A percentile compares a stretch with the other conserved stretches of the same genome.
Evolutionary conservation across 257 asterid species (phyloP).

Genomic region (Avicennia marina): DNA sequence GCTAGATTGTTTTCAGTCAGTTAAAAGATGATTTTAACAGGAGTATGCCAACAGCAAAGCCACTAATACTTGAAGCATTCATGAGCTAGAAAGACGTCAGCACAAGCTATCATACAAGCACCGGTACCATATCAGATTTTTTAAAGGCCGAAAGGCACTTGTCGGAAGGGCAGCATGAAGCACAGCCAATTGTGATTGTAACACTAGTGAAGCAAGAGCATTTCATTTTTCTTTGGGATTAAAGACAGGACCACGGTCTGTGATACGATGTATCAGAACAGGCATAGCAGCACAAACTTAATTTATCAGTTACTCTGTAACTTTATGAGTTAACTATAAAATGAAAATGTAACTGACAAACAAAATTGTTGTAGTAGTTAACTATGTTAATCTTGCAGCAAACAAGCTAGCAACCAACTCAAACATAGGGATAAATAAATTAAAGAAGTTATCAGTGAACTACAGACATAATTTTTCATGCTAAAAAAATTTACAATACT

Average conservation of each 20-base stretch:
- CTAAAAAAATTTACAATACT: conserved; percentile 6
- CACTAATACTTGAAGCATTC: conserved; percentile 6
- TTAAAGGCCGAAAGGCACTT: conserved; percentile 18
- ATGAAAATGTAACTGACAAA: conserved; percentile 7
- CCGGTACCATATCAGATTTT: conserved; percentile 9
- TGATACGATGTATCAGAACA: conserved; percentile 6
- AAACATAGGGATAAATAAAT: neutral
- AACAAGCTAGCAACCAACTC: conserved; percentile 13
- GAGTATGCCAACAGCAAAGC: neutral
- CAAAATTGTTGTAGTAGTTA: conserved; percentile 7
- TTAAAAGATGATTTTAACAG: no score
- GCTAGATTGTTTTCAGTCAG: no score
- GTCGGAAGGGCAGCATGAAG: conserved; percentile 24
- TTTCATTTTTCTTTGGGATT: conserved; percentile 1
- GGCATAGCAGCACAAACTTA: conserved; percentile 18
- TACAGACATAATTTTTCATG: conserved; percentile 12
- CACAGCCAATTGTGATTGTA: conserved; percentile 23
- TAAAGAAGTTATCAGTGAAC: conserved; percentile 17
- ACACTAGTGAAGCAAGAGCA: conserved; percentile 15
- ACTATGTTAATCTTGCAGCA: conserved; percentile 12
- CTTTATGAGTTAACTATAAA: neutral
- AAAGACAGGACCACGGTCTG: conserved; percentile 15
- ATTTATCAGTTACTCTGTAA: conserved; percentile 11
- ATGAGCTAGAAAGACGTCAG: conserved; percentile 3
- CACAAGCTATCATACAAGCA: neutral